These are phyloP conservation scores for Phyllosticta citribraziliensis DNA, from an alignment of 2,329 filamentous ascomycete genomes.

Conservation along the genomic window DNA sequence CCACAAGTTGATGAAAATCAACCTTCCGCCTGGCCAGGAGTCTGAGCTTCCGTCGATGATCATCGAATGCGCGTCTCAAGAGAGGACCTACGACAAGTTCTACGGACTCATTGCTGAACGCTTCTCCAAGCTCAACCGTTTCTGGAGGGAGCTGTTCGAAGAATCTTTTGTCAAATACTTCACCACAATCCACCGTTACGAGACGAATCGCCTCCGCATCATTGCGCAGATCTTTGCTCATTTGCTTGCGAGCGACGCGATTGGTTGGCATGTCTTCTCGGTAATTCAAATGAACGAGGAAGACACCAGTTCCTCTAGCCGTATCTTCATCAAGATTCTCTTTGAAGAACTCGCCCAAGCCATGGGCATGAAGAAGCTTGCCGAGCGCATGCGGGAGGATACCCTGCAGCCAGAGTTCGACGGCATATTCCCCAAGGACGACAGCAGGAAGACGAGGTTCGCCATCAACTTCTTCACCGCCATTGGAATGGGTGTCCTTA, in stretches of 20 bases:
- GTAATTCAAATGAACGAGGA: conserved; percentile 88
- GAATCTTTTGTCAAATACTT: conserved; percentile 87
- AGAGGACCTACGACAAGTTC: conserved; percentile 95
- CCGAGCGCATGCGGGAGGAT: conserved; percentile 67
- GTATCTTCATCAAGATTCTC: conserved; percentile 97
- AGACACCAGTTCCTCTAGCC: conserved; percentile 89
- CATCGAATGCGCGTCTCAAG: conserved; percentile 91
- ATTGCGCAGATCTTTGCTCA: conserved; percentile 94
- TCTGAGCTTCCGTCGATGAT: conserved; percentile 92
- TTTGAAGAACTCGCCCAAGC: conserved; percentile 88
- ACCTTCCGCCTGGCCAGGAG: conserved; percentile 77
- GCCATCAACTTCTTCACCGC: conserved; percentile 99
- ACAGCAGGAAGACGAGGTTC: conserved; percentile 83
- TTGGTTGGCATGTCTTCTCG: conserved; percentile 84
- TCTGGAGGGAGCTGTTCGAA: conserved; percentile 92
- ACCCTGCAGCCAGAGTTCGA: conserved; percentile 66
- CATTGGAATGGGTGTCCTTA: conserved; percentile 89
- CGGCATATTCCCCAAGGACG: conserved; percentile 83
- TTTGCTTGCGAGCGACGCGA: conserved; percentile 74
- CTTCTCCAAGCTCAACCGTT: conserved; percentile 88
- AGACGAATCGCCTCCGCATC: conserved; percentile 90
- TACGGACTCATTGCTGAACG: conserved; percentile 90
- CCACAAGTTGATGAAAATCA: conserved; percentile 87
- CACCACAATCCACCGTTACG: conserved; percentile 93
- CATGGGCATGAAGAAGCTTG: conserved; percentile 71